Evolutionary conservation across 805 yeast genomes (phyloP), one percentile per base, ranked within the genome.

Genomic region (Zygoascus ofunaensis): DNA sequence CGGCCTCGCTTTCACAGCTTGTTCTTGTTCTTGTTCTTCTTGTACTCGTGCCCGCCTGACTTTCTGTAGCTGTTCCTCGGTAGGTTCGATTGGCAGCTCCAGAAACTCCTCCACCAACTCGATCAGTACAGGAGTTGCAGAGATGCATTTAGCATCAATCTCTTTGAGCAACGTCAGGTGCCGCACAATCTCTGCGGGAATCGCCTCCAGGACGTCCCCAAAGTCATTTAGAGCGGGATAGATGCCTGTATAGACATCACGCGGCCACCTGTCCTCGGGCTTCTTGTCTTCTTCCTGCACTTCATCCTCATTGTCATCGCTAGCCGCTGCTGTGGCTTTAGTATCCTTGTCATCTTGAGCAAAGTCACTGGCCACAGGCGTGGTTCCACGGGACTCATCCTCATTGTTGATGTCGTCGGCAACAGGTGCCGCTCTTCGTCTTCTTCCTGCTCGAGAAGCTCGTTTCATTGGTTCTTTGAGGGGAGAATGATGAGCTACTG

Each of bases 181-280:
- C 42, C 89, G 76, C 41, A 87, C 76, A 34, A 86, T 70, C 53
- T 87, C 96, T 45, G 72, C 58, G 0, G 98, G 98, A 50, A 87
- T 71, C 20, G 95, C 95, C 58, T 87, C 94, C 41, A 90, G 74
- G 1, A 87, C 89, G 65, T 92, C 98, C 37, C 85, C 72, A 44
- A 92, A 76, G 61, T 92, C 98, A 64, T 89, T 90, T 43, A 92
- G 69, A 1, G 97, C 97, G 0, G 96, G 94, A 52, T 73, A 80
- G 20, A 55, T 37, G n/a, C 46, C 58, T 17, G 43, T 34, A 17
- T 30, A 39, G 4, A 17, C 24, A 15, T 39, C 37, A 3, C 30
- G 35, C n/a, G 28, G 37, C 10, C 14, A 26, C 34, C 30, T 26
- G 30, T 7, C 30, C 22, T 21, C 36, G 15, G 44, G 17, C 10